Conservation (phyloP, 2,329 filamentous ascomycete species). For the Fusarium sp. region DNA sequence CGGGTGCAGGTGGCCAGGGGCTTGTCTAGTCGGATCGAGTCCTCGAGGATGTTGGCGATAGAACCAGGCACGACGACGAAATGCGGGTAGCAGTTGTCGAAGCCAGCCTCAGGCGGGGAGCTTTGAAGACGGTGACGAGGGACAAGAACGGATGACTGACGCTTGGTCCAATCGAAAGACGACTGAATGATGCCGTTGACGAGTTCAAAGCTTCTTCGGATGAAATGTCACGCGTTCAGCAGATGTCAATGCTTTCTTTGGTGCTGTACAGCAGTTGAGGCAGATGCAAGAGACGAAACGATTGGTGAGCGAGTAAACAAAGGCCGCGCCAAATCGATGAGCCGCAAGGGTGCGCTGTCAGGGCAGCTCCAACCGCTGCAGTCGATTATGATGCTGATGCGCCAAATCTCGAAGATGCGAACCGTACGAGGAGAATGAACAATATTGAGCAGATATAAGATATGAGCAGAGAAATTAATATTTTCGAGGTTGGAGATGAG, state of each 20-base stretch:
- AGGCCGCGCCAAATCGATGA: constrained; percentile 27
- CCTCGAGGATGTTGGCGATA: constrained; percentile 15
- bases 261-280: neutral
- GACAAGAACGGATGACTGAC: constrained; percentile 20
- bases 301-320: constrained; percentile 25
- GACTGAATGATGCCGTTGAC: neutral
- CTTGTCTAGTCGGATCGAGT: constrained; percentile 30
- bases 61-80: neutral
- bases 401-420: neutral
- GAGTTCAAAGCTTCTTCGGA: constrained; percentile 9
- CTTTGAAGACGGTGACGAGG: constrained; percentile 23
- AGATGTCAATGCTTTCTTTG: neutral
- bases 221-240: neutral
- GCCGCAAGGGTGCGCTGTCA: constrained; percentile 6
- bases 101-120: neutral
- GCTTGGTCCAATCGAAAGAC: constrained; percentile 10
- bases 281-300: neutral
- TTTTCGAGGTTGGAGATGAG: neutral
- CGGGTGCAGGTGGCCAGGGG: constrained; percentile 19
- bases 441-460: neutral
- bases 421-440: constrained; percentile 3
- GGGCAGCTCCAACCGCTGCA: constrained; percentile 29
- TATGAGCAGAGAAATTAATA: constrained; percentile 4
- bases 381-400: constrained; percentile 1
- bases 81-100: constrained; percentile 9